A percentile compares a stretch with the other conserved stretches of the same genome.
Evolutionary conservation across 768 basidiomycete genomes (phyloP).

Genomic region (Gymnopilus junonius): DNA sequence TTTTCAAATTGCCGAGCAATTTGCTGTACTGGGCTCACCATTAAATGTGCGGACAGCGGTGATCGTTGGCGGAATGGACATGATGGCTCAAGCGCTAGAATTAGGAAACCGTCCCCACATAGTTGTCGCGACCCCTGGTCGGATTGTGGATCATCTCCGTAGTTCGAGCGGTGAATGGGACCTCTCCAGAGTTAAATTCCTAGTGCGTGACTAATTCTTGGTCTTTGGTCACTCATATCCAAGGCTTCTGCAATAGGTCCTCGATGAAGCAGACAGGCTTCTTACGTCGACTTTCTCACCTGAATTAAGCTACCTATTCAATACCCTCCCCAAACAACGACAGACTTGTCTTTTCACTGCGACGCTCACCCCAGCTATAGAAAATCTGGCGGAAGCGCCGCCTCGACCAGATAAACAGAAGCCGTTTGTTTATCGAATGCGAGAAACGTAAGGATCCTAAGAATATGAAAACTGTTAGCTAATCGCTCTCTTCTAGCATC

Average conservation of each 20-base stretch:
- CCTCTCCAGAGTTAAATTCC: slow-evolving; percentile 79
- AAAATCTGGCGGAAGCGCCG: slow-evolving; percentile 69
- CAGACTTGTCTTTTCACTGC: slow-evolving; percentile 98
- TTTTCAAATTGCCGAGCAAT: slow-evolving; percentile 97
- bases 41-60: slow-evolving; percentile 86
- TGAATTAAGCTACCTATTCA: slow-evolving; percentile 81
- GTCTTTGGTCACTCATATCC: background rate
- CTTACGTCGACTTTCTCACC: slow-evolving; percentile 88
- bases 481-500: slow-evolving; percentile 49
- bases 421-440: slow-evolving; percentile 86
- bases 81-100: slow-evolving; percentile 92
- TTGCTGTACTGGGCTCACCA: slow-evolving; percentile 84
- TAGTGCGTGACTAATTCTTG: slow-evolving; percentile 52
- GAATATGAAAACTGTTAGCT: background rate
- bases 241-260: slow-evolving; percentile 54
- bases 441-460: slow-evolving; percentile 53
- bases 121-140: slow-evolving; percentile 94
- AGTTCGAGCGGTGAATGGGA: slow-evolving; percentile 85
- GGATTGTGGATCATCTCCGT: slow-evolving; percentile 88
- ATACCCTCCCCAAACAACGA: slow-evolving; percentile 77
- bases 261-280: slow-evolving; percentile 96
- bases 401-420: slow-evolving; percentile 84
- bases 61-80: slow-evolving; percentile 98
- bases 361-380: slow-evolving; percentile 87
- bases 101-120: slow-evolving; percentile 87